phyloP scores from a whole-genome alignment of 2,329 filamentous ascomycete genomes.

The Cordyceps cicadae region DNA sequence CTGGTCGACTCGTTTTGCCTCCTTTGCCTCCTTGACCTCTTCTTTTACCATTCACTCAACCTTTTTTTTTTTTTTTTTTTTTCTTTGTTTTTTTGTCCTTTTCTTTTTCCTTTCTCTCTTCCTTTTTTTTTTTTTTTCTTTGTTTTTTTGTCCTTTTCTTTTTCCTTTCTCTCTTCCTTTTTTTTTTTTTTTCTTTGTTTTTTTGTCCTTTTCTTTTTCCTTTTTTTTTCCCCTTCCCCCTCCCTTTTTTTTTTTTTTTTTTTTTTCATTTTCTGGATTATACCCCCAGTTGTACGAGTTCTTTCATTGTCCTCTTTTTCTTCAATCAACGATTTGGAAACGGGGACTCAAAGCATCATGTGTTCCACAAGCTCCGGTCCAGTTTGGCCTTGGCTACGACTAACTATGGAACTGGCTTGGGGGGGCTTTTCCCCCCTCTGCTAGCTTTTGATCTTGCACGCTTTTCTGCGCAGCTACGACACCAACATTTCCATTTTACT shows the following conservation, averaged over 20 bases:
- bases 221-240: too few relatives aligned
- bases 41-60: background rate
- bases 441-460: background rate
- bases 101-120: too few relatives aligned
- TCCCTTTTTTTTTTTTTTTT: too few relatives aligned
- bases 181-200: too few relatives aligned
- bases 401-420: background rate
- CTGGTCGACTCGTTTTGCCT: background rate
- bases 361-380: background rate
- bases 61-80: too few relatives aligned
- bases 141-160: too few relatives aligned
- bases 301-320: background rate
- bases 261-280: conserved; percentile 12
- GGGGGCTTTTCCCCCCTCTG: background rate
- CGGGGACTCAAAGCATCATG: background rate
- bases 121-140: too few relatives aligned
- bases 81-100: too few relatives aligned
- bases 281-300: conserved; percentile 3
- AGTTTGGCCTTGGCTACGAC: background rate
- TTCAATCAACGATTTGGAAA: background rate
- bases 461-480: background rate
- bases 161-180: too few relatives aligned
- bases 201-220: too few relatives aligned
- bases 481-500: background rate
- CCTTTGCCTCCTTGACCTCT: background rate